Conservation (phyloP, 352 stramenopile genomes). For the Phytopythium oedochilum region DNA sequence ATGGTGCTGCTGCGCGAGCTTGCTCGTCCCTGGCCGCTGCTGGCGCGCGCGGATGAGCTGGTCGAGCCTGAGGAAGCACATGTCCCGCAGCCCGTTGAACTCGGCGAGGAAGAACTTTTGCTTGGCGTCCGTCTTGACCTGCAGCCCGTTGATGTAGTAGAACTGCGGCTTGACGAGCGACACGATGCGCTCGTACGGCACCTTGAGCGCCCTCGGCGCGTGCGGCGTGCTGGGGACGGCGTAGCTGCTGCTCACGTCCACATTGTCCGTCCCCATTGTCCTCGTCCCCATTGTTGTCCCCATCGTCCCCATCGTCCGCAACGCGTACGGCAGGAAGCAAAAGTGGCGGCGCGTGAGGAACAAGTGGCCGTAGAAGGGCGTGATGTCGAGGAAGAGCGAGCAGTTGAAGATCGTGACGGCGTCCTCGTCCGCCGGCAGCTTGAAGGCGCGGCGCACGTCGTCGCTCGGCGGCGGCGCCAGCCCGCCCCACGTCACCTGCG, state of each 20-base stretch:
- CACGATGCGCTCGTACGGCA: constrained; percentile 53
- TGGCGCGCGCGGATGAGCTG: constrained; percentile 68
- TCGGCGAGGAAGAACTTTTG: constrained; percentile 76
- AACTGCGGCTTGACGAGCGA: constrained; percentile 79
- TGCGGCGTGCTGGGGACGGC: not conserved
- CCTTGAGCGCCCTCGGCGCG: constrained; percentile 34
- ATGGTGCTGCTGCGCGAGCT: constrained; percentile 10
- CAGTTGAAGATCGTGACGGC: constrained; percentile 74
- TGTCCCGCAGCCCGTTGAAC: constrained; percentile 70
- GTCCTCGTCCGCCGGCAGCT: constrained; percentile 31
- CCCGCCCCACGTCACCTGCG: constrained; percentile 61
- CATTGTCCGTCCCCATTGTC: too few relatives aligned
- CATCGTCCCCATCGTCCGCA: too few relatives aligned
- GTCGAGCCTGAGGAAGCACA: constrained; percentile 64
- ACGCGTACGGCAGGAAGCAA: constrained; percentile 57
- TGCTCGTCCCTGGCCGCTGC: constrained; percentile 12
- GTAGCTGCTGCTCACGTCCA: constrained; percentile 7
- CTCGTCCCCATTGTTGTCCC: too few relatives aligned
- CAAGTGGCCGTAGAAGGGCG: constrained; percentile 67
- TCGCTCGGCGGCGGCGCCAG: constrained; percentile 31
- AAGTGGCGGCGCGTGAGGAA: constrained; percentile 65
- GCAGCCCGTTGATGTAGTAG: constrained; percentile 81
- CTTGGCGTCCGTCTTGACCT: constrained; percentile 62
- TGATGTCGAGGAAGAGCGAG: constrained; percentile 67
- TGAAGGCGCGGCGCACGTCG: constrained; percentile 34